Conservation (phyloP, 148 eudicot genomes). For the Vaccinium macrocarpon region DNA sequence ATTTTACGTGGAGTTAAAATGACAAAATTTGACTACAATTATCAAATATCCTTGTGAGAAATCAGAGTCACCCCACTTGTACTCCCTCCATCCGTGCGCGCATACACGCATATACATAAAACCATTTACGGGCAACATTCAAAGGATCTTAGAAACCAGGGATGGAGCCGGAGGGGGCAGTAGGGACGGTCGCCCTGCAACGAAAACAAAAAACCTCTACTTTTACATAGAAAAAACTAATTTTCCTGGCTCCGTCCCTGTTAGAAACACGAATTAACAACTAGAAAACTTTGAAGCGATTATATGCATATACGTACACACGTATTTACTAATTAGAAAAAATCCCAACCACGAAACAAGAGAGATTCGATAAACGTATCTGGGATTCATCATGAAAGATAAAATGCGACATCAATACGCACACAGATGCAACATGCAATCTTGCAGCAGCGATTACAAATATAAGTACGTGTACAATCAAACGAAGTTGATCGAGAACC, state of each 20-base stretch:
- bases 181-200: no score
- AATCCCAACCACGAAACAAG: neutral
- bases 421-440: neutral
- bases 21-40: neutral
- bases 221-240: no score
- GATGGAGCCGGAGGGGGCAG: no score
- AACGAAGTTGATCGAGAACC: conserved; percentile 23
- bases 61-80: neutral
- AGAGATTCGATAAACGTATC: neutral
- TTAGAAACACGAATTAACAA: neutral
- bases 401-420: neutral
- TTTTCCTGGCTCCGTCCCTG: no score
- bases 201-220: no score
- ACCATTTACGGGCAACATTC: neutral
- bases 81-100: neutral
- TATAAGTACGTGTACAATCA: no score
- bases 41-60: neutral
- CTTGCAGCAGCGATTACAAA: neutral
- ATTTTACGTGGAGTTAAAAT: no score
- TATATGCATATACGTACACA: neutral
- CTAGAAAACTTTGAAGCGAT: neutral
- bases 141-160: neutral
- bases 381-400: neutral
- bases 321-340: neutral
- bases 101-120: neutral